Percentiles rank a stretch among this genome's conserved stretches.
Conservation (phyloP, 2,329 filamentous ascomycete species). For the Boeremia lycopersici region DNA sequence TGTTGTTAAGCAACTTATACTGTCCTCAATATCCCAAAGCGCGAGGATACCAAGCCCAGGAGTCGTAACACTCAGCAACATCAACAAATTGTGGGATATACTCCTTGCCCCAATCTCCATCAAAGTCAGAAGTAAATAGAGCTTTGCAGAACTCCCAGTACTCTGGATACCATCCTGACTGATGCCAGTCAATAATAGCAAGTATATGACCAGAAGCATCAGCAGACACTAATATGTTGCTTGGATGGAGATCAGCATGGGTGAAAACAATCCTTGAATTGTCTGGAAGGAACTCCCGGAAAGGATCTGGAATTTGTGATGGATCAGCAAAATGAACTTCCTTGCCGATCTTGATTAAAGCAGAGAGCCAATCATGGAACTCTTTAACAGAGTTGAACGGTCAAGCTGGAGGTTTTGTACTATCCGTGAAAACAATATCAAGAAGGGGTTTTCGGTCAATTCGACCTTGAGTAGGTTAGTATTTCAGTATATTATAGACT, state of each 20-base stretch:
- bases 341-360: constrained; percentile 19
- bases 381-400: constrained; percentile 34
- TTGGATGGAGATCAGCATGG: constrained; percentile 91
- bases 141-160: constrained; percentile 17
- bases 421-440: constrained; percentile 16
- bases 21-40: no score
- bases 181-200: constrained; percentile 42
- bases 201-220: constrained; percentile 41
- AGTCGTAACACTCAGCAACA: no score
- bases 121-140: no score
- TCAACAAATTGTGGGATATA: no score
- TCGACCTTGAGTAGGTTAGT: constrained; percentile 26
- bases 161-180: constrained; percentile 41
- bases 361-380: constrained; percentile 40
- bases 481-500: constrained; percentile 1
- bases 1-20: no score
- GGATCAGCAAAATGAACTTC: constrained; percentile 6
- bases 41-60: no score
- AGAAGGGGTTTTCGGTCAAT: constrained; percentile 14
- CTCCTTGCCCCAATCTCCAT: no score
- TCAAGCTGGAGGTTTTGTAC: constrained; percentile 20
- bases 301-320: constrained; percentile 2
- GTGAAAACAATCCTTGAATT: constrained; percentile 64
- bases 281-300: constrained; percentile 34
- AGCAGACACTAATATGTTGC: constrained; percentile 87